Base-by-base conservation (phyloP, 208 protist species). In the Crithidia thermophila region DNA sequence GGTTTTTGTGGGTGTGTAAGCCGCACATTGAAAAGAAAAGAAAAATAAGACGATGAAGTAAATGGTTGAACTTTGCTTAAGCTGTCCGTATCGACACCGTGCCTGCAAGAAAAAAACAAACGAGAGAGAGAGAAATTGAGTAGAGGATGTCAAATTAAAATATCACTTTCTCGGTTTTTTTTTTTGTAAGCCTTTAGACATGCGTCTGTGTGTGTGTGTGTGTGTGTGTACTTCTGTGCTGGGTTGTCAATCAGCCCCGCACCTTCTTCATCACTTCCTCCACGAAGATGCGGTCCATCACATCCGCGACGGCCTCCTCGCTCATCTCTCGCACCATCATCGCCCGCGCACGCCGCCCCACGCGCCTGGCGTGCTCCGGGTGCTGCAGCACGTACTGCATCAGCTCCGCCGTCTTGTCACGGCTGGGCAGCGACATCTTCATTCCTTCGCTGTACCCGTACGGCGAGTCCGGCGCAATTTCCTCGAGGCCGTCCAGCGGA, bases 231-330 rank as follows among this genome's bases (percentile, higher is more conserved):
- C n/a, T n/a, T n/a, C n/a, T n/a, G n/a, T n/a, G n/a, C n/a, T n/a
- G n/a, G n/a, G n/a, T n/a, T n/a, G n/a, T 13, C 27, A 31, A 53
- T 11, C 5, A 20, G 30, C n/a, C n/a, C n/a, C n/a, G 18, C 18
- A 21, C 16, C 9, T 31, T 11, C 23, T n/a, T 25, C 14, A 25
- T 43, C n/a, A 55, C 1, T 4, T 10, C 14, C 10, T 30, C 33
- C 10, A 10, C 6, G 18, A 77, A 36, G 9, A 56, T 39, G 6
- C 28, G 11, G 46, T 75, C 74, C 47, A 88, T 70, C 10, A 56
- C 3, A 53, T 83, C 82, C 11, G 82, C 78, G 10, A 88, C 72
- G 3, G 63, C 72, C 51, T 85, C 75, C 52, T 85, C 79, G 37
- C 65, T 75, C 39, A 82, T 67, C 39, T 70, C 46, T 13, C 53